Conservation (phyloP, 1,284 basidiomycete genomes). For the Pholiota adiposa region DNA sequence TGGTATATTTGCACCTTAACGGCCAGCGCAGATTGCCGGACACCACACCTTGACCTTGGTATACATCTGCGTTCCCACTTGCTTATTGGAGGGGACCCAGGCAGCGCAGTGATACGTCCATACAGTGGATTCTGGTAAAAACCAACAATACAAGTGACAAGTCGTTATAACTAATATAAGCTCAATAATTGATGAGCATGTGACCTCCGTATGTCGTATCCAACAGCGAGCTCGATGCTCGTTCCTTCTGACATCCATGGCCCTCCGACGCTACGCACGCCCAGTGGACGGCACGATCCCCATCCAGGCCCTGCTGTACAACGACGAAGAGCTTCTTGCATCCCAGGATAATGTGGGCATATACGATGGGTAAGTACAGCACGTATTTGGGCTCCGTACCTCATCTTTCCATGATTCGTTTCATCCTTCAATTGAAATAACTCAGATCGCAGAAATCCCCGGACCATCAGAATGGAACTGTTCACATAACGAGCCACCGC, state of each 20-base stretch:
- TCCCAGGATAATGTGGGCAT: constrained; percentile 88
- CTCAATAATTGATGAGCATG: background rate
- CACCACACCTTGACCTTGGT: constrained; percentile 22
- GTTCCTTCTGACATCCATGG: constrained; percentile 39
- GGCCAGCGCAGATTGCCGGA: constrained; percentile 30
- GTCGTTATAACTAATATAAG: background rate
- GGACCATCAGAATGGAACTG: constrained; percentile 71
- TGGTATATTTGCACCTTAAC: constrained; percentile 24
- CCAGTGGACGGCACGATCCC: constrained; percentile 76
- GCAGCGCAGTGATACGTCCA: constrained; percentile 3
- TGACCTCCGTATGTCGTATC: background rate
- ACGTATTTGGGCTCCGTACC: constrained; percentile 11
- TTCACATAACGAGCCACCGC: constrained; percentile 87
- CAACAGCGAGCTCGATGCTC: background rate
- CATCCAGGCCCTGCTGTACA: constrained; percentile 71
- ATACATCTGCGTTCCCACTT: constrained; percentile 15
- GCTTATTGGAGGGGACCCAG: constrained; percentile 5
- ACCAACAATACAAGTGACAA: background rate
- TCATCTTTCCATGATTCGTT: constrained; percentile 10
- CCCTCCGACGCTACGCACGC: constrained; percentile 55
- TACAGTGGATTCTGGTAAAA: background rate
- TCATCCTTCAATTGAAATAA: constrained; percentile 28
- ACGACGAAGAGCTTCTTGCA: constrained; percentile 76
- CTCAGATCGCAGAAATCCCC: constrained; percentile 80
- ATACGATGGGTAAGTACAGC: constrained; percentile 79